These are phyloP conservation scores for Hanseniaspora valbyensis DNA, from an alignment of 805 yeast genomes.

Conservation along the genomic window DNA sequence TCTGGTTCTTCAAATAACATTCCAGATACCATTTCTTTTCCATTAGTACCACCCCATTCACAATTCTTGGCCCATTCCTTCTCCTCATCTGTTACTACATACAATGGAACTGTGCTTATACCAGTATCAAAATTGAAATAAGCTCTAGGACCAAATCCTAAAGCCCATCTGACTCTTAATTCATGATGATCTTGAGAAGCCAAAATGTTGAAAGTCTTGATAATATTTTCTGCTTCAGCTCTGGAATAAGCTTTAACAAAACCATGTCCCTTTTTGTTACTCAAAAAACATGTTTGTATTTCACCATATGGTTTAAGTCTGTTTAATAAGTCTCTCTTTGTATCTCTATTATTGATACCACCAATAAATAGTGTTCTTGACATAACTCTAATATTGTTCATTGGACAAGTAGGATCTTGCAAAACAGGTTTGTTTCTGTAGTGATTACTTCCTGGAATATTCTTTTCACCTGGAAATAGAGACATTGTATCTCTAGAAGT, in stretches of 20 bases:
- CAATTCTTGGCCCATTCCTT: conserved; percentile 78
- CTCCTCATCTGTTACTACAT: conserved; percentile 88
- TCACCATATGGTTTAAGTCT: conserved; percentile 77
- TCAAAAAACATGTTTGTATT: conserved; percentile 81
- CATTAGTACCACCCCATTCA: conserved; percentile 96
- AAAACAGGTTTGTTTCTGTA: conserved; percentile 65
- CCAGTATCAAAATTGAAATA: conserved; percentile 94
- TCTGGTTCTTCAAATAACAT: conserved; percentile 92
- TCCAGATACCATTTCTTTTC: conserved; percentile 66
- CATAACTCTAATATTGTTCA: conserved; percentile 67
- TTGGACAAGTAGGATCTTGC: conserved; percentile 59
- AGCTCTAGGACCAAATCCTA: conserved; percentile 97
- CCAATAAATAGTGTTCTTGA: conserved; percentile 91
- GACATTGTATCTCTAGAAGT: conserved; percentile 26
- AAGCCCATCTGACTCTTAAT: conserved; percentile 94
- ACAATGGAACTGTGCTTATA: conserved; percentile 72
- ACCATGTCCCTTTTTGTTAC: conserved; percentile 86
- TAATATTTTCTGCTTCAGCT: conserved; percentile 77
- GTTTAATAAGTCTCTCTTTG: conserved; percentile 56
- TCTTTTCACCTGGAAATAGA: conserved; percentile 42
- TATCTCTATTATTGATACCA: conserved; percentile 79
- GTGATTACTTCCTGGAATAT: conserved; percentile 61
- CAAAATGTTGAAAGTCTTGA: conserved; percentile 53
- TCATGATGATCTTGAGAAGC: conserved; percentile 13
- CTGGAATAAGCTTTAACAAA: conserved; percentile 90